Conservation (phyloP, 2,329 filamentous ascomycete species). For the Sclerotinia minor region DNA sequence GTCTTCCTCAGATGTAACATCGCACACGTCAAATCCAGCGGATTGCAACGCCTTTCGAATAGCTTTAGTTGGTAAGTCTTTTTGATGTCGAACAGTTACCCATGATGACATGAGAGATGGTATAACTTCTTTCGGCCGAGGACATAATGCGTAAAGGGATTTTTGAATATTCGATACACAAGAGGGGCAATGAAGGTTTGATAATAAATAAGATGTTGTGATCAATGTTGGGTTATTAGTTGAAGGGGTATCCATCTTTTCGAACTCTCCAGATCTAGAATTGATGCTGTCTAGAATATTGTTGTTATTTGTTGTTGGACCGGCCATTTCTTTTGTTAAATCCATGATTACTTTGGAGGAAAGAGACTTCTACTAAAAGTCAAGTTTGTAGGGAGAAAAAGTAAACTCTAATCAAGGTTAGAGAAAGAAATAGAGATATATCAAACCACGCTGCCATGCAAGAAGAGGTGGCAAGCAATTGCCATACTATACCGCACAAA, state of each 20-base stretch:
- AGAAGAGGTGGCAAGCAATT: conserved; percentile 1
- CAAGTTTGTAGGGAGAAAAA: background rate
- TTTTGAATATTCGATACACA: conserved; percentile 68
- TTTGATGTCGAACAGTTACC: conserved; percentile 60
- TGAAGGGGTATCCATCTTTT: conserved; percentile 16
- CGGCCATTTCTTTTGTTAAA: background rate
- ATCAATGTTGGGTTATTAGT: background rate
- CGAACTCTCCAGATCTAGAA: background rate
- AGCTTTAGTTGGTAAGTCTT: conserved; percentile 46
- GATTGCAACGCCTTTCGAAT: conserved; percentile 53
- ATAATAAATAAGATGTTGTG: conserved; percentile 56
- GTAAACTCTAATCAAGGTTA: background rate
- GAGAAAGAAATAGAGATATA: conserved; percentile 6
- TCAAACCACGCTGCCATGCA: background rate
- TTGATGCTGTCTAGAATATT: conserved; percentile 5
- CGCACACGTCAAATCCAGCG: conserved; percentile 59
- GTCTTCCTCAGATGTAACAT: conserved; percentile 31
- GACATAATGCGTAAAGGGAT: conserved; percentile 52
- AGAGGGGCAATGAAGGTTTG: conserved; percentile 76
- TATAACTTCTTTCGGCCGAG: conserved; percentile 58
- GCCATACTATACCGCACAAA: conserved; percentile 5
- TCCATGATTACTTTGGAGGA: background rate
- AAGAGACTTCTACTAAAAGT: conserved; percentile 14
- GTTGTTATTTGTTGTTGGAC: conserved; percentile 4
- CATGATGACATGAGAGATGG: conserved; percentile 71